Evolutionary conservation across 1,284 basidiomycete species (phyloP), one percentile per base, ranked within the genome.

Genomic region (Cutaneotrichosporon arboriforme): DNA sequence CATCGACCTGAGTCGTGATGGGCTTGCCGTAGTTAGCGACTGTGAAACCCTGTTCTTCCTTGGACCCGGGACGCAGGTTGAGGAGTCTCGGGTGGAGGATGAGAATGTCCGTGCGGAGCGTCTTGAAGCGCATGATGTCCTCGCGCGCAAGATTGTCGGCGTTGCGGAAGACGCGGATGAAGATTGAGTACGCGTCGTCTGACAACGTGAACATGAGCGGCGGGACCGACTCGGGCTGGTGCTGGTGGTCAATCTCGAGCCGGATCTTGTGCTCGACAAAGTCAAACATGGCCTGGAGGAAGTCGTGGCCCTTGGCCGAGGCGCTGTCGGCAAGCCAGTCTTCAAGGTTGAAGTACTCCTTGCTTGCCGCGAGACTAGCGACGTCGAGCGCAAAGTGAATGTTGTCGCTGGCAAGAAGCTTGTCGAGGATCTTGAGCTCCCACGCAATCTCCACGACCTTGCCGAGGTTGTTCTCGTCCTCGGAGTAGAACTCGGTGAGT

Each of bases 31-130:
- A 98, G 51, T 80, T 86, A 68, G 93, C 85, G 23, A 97, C 92
- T 12, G 84, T 80, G 69, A 97, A 87, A 20, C 94, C 94, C 22
- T 93, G 92, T 70, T 98, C 94, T 37, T 83, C 81, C 59, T 96
- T 90, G 37, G 85, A 83, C 22, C 85, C 85, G 4, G 96, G 93
- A 15, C 83, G 83, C n/a, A 99, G 82, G 70, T 87, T 91, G 88
- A 98, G 94, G 48, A 99, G 82, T 50, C 93, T 87, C 33, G 96
- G 96, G 69, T 98, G 89, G 37, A 97, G 86, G 73, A 97, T 94
- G 41, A 98, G 80, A 68, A 93, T 96, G 42, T 87, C 82, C 65
- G 93, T 97, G 58, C 94, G 86, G 59, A 97, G 85, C 78, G 92
- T 88, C 62, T 91, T 83, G 76, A 91, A 93, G 61, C 87, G 87